A percentile compares a stretch with the other conserved stretches of the same genome.
phyloP scores from a whole-genome alignment of 2,329 filamentous ascomycete genomes.

The Penicillium sp. region DNA sequence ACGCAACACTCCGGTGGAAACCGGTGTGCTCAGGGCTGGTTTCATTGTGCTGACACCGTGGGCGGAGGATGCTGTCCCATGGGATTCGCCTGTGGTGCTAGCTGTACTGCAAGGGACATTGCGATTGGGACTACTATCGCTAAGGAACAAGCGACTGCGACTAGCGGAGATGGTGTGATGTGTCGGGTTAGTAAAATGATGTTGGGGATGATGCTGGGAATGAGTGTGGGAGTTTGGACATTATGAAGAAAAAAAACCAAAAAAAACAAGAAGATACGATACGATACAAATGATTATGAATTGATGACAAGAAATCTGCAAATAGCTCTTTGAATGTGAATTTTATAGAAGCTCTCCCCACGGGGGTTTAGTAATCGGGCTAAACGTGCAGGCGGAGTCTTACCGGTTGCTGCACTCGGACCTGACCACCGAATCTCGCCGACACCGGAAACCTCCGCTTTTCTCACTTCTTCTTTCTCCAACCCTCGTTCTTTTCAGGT shows the following conservation, averaged over 20 bases:
- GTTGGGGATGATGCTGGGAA: conserved; percentile 2
- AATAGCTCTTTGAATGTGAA: background rate
- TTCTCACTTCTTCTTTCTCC: conserved; percentile 3
- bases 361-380: conserved; percentile 16
- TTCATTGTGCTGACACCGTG: conserved; percentile 62
- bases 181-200: background rate
- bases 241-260: background rate
- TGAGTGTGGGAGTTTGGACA: conserved; percentile 7
- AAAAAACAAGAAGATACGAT: background rate
- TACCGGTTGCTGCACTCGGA: conserved; percentile 12
- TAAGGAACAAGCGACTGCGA: conserved; percentile 33
- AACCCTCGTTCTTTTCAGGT: conserved; percentile 5
- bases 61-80: conserved; percentile 81
- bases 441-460: conserved; percentile 19
- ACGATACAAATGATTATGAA: background rate
- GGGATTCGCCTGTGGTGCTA: conserved; percentile 72
- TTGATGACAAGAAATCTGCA: background rate
- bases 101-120: conserved; percentile 61
- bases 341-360: conserved; percentile 6
- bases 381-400: conserved; percentile 1
- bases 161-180: conserved; percentile 2
- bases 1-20: conserved; percentile 34
- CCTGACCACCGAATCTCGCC: conserved; percentile 23
- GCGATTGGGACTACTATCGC: conserved; percentile 55
- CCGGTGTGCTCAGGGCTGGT: conserved; percentile 77